Conservation (phyloP, 345 rosid species). For the Acer saccharum region DNA sequence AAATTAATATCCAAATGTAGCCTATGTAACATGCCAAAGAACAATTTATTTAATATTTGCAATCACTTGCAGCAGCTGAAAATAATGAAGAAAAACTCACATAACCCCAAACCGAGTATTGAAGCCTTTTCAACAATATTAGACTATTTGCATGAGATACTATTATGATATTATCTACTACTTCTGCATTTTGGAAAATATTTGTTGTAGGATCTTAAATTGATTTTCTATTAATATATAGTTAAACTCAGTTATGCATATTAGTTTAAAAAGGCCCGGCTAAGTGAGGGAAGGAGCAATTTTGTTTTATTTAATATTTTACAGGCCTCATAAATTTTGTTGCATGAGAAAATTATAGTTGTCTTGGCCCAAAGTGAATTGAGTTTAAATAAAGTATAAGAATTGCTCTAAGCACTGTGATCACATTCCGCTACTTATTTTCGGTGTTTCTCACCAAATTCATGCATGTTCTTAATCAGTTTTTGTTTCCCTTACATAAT, state of each 20-base stretch:
- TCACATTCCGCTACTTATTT: not conserved
- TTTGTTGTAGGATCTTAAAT: not conserved
- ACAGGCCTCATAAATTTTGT: not conserved
- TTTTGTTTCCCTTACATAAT: not conserved
- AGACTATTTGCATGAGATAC: not conserved
- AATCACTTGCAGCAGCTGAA: not conserved
- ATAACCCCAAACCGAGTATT: not conserved
- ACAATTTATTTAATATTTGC: not conserved
- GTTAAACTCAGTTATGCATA: not conserved
- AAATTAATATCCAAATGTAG: constrained; percentile 3
- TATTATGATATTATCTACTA: not conserved
- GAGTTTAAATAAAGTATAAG: not conserved
- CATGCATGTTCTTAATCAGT: not conserved
- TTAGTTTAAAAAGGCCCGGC: not conserved
- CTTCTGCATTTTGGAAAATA: not conserved
- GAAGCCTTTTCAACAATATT: not conserved
- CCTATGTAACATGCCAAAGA: not conserved
- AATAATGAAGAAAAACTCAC: not conserved
- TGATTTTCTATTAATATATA: not conserved
- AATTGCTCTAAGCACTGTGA: not conserved
- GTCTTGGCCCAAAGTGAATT: not conserved
- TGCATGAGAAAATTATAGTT: not conserved
- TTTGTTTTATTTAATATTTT: not conserved
- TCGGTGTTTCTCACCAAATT: not conserved
- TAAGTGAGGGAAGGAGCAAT: not conserved